phyloP scores from a whole-genome alignment of 177 flowering plant species.

The Vitis hybrid region DNA sequence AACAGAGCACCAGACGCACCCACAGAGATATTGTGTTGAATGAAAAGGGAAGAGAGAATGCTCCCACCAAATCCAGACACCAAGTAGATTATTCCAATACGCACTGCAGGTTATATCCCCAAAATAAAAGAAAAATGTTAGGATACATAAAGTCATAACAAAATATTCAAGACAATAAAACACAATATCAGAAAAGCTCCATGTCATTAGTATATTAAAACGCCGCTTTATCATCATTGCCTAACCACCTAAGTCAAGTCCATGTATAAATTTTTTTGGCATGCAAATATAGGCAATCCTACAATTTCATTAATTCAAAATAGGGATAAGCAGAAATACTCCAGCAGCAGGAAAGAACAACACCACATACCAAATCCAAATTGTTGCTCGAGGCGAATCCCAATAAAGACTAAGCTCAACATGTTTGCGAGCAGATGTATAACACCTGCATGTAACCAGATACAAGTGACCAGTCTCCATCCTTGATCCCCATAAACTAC shows the following conservation, averaged over 20 bases:
- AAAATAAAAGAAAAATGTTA: not conserved
- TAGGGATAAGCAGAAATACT: not conserved
- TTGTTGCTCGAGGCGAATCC: constrained; percentile 57
- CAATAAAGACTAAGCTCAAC: constrained; percentile 50
- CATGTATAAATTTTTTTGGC: not conserved
- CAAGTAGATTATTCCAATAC: constrained; percentile 45
- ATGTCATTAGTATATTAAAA: not conserved
- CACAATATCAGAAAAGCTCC: not conserved
- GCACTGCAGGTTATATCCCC: constrained; percentile 27
- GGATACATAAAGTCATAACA: not conserved
- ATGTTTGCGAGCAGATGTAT: constrained; percentile 51
- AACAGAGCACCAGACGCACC: constrained; percentile 68
- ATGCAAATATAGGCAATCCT: not conserved
- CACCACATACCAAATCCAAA: constrained; percentile 51
- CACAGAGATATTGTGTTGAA: constrained; percentile 39
- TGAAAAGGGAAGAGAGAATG: constrained; percentile 49
- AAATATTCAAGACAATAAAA: not conserved
- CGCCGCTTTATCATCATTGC: too few relatives aligned
- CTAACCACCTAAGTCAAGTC: too few relatives aligned
- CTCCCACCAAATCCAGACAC: constrained; percentile 55
- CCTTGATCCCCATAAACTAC: constrained; percentile 40
- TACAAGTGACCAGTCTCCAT: constrained; percentile 54
- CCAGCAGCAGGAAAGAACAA: constrained; percentile 1
- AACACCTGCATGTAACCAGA: constrained; percentile 60
- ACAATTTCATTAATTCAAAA: not conserved